Evolutionary conservation across 2,329 filamentous ascomycete species (phyloP), one percentile per base, ranked within the genome.

Genomic region (Fusarium stilboides): DNA sequence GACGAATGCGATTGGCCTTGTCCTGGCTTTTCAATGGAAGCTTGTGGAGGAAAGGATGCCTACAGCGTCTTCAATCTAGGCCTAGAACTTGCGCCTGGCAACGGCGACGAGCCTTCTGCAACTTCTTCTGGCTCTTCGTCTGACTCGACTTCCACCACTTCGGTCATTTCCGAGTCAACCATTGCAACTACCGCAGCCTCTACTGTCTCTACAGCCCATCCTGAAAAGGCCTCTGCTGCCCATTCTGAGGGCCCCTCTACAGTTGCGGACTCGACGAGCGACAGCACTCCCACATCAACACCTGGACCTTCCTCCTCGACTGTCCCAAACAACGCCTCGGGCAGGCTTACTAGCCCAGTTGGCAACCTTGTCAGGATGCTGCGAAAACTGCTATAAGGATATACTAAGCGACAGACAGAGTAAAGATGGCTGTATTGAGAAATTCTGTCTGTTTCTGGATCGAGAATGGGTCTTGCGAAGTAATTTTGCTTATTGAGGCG

Each of bases 21-120:
- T 12, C 51, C 65, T 4, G 68, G 68, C 6, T 73, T 62, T 19
- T 1, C 15, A 7, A 8, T 2, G 1, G 54, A 69, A 0, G 61
- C 68, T 2, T 73, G 70, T 42, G 70, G 70, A 15, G 59, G 68
- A 24, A 8, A 42, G 3, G 15, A 45, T 15, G 39, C 42, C 20
- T 71, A 57, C 12, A 62, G 58, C 6, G 70, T 73, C 4, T 53
- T 49, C 17, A 73, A 73, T 34, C 49, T 40, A 0, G 70, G 70
- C 7, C 1, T 57, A 1, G 1, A 65, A 4, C 0, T 69, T 5
- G 2, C 12, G 2, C 49, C 60, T 10, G 47, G 19, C 2, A 36
- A 62, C 15, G 64, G 69, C 10, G 46, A 37, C 6, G 20, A 20
- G 13, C 14, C 24, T 37, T 28, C 33, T 33, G 20, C 47, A 20